Evolutionary conservation across 495 filamentous ascomycete species (phyloP).

Genomic region (Baudoinia panamericana): DNA sequence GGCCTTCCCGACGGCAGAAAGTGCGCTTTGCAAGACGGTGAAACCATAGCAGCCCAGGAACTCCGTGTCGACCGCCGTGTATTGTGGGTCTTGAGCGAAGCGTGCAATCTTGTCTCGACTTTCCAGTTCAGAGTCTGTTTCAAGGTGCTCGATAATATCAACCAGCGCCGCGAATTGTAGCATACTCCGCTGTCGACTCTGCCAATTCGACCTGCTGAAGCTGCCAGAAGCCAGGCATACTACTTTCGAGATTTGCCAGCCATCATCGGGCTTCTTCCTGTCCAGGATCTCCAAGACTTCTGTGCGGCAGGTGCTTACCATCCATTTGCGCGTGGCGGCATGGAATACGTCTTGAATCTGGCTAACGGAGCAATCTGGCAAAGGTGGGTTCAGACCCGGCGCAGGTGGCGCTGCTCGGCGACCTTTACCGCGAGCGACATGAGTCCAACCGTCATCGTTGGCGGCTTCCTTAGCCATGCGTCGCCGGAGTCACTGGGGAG

Average conservation of each 20-base stretch:
- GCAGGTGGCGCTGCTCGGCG: background rate
- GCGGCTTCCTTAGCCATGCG: no score
- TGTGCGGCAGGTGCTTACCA: constrained; percentile 4
- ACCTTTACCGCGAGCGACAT: constrained; percentile 1
- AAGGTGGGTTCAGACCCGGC: background rate
- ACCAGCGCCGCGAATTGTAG: constrained; percentile 16
- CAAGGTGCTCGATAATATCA: constrained; percentile 8
- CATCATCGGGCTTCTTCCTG: constrained; percentile 6
- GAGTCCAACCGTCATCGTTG: constrained; percentile 4
- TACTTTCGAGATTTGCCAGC: constrained; percentile 12
- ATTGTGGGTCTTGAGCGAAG: constrained; percentile 9
- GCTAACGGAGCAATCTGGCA: background rate
- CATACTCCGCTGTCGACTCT: constrained; percentile 1
- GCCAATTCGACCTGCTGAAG: constrained; percentile 8
- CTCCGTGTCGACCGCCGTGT: background rate
- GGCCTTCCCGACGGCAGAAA: background rate
- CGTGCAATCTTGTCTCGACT: no score
- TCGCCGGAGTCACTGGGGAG: no score
- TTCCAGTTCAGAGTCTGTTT: no score
- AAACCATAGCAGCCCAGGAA: background rate
- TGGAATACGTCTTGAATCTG: constrained; percentile 1
- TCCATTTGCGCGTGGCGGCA: background rate
- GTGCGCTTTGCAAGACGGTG: background rate
- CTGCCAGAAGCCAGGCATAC: constrained; percentile 12
- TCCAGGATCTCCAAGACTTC: constrained; percentile 5